These are phyloP conservation scores for Panicum miliaceum DNA, from an alignment of 176 grass and related monocot genomes.

Conservation along the genomic window DNA sequence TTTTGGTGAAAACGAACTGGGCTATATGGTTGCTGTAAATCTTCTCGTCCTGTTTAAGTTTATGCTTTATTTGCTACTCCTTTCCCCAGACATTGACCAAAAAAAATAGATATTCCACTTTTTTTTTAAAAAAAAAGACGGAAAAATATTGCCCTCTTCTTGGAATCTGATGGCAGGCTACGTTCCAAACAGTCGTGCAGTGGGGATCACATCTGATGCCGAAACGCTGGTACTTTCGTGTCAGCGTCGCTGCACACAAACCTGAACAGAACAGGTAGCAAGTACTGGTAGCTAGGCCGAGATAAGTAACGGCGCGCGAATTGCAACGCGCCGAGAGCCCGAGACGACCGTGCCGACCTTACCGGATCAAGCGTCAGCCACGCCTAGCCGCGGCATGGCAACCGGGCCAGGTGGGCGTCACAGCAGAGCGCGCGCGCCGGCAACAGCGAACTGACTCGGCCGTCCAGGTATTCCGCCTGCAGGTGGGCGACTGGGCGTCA, in stretches of 20 bases:
- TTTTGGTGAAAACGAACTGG: constrained; percentile 29
- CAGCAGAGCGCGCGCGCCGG: background rate
- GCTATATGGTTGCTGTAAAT: background rate
- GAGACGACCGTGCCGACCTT: background rate
- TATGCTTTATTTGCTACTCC: background rate
- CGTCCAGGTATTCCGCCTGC: background rate
- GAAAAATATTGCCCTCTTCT: background rate
- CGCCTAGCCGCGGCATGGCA: background rate
- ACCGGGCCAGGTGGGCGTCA: background rate
- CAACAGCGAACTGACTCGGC: background rate
- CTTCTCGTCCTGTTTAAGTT: background rate
- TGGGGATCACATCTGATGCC: background rate
- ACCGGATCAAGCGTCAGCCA: background rate
- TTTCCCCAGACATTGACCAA: constrained; percentile 15
- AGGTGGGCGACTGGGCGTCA: too few species aligned
- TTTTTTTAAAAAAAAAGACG: background rate
- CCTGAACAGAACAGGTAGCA: background rate
- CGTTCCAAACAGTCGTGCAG: background rate
- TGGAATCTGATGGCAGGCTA: background rate
- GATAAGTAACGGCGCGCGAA: background rate
- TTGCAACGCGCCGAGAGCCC: background rate
- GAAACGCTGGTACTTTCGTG: background rate
- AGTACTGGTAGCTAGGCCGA: background rate
- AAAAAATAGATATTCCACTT: constrained; percentile 9
- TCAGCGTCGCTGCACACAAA: background rate